Conservation (phyloP, 345 rosid genomes). For the Lepidium didymum region DNA sequence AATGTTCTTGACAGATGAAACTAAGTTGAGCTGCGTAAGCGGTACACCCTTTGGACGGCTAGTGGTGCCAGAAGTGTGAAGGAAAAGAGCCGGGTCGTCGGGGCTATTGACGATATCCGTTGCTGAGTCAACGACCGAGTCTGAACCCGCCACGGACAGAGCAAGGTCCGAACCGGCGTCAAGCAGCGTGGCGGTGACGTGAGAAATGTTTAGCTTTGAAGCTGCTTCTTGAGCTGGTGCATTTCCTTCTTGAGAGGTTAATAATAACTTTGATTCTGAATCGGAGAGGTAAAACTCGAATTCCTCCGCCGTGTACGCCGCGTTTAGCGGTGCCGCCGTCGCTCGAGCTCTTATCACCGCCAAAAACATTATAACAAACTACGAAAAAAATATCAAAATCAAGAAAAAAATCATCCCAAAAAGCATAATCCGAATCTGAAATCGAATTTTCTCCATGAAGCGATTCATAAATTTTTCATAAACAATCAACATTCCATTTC, state of each 20-base stretch:
- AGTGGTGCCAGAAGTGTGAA: slow-evolving; percentile 74
- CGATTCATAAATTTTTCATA: too few relatives aligned
- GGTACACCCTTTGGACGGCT: slow-evolving; percentile 83
- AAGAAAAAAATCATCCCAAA: not conserved
- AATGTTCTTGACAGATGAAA: slow-evolving; percentile 46
- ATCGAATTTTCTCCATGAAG: not conserved
- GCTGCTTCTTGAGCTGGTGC: slow-evolving; percentile 53
- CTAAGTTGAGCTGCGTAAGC: slow-evolving; percentile 54
- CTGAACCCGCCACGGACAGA: slow-evolving; percentile 25
- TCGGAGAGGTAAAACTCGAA: slow-evolving; percentile 70
- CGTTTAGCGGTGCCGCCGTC: slow-evolving; percentile 64
- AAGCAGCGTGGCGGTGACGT: slow-evolving; percentile 34
- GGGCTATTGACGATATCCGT: slow-evolving; percentile 39
- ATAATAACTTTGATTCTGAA: slow-evolving; percentile 54
- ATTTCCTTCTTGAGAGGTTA: slow-evolving; percentile 44
- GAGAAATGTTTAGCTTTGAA: slow-evolving; percentile 46
- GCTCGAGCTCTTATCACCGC: slow-evolving; percentile 48
- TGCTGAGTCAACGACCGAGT: slow-evolving; percentile 10
- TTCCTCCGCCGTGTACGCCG: slow-evolving; percentile 63
- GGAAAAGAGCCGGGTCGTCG: slow-evolving; percentile 56
- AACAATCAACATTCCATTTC: not conserved
- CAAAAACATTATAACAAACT: slow-evolving; percentile 56
- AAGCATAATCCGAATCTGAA: not conserved
- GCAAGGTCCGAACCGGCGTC: slow-evolving; percentile 27
- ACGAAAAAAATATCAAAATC: not conserved